Percentiles rank a stretch among this genome's conserved stretches.
These are phyloP conservation scores for Fusarium newnesense DNA, from an alignment of 2,329 filamentous ascomycete species.

Conservation along the genomic window DNA sequence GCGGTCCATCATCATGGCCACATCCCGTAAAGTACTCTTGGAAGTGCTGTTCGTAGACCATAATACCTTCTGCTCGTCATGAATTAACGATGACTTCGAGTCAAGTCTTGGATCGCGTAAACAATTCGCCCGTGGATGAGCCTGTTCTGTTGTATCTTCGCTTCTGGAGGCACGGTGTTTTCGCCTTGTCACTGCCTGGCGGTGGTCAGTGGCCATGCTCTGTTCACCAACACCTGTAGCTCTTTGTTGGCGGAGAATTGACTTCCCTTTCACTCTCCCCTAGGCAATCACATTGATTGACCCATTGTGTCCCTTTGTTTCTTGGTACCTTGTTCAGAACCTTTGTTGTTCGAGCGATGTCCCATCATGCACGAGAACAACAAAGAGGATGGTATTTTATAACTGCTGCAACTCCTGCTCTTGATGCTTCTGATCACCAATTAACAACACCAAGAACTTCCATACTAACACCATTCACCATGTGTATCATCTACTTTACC, in stretches of 20 bases:
- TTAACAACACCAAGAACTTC: neutral
- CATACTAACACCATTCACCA: neutral
- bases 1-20: conserved; percentile 77
- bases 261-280: neutral
- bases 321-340: neutral
- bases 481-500: neutral
- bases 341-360: neutral
- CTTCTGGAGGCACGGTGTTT: rapidly evolving
- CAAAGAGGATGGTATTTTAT: neutral
- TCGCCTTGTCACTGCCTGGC: neutral
- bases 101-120: rapidly evolving
- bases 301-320: neutral
- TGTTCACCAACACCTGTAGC: neutral
- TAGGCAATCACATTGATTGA: neutral
- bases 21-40: conserved; percentile 49
- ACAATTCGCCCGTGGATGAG: rapidly evolving
- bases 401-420: neutral
- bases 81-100: rapidly evolving
- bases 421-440: neutral
- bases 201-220: neutral
- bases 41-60: neutral
- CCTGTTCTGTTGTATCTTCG: rapidly evolving
- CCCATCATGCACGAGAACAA: neutral
- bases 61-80: rapidly evolving
- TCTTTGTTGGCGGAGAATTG: neutral